A percentile compares a stretch with the other conserved stretches of the same genome.
Conservation (phyloP, 192 early-diverging fungal species). For the Entrophospora sp. region DNA sequence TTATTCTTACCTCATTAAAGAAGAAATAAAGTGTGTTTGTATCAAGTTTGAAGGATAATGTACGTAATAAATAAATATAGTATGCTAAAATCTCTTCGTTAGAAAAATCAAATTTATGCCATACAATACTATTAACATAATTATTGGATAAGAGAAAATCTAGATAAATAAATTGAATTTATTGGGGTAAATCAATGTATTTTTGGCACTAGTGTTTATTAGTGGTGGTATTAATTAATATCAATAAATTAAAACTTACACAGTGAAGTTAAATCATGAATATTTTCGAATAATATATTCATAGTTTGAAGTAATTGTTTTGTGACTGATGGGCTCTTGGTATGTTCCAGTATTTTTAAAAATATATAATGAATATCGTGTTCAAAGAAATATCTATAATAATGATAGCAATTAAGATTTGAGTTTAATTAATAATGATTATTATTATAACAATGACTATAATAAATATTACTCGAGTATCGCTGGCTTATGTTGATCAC, state of each 20-base stretch:
- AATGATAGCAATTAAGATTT: neutral
- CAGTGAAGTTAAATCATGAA: slow-evolving; percentile 31
- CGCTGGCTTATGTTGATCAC: neutral
- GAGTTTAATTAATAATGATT: neutral
- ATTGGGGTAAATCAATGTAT: neutral
- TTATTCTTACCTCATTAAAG: slow-evolving; percentile 38
- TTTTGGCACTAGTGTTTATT: no score
- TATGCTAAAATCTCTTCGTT: slow-evolving; percentile 62
- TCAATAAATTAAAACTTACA: slow-evolving; percentile 36
- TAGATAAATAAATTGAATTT: neutral
- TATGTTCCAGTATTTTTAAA: slow-evolving; percentile 26
- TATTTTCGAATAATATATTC: slow-evolving; percentile 49
- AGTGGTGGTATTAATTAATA: no score
- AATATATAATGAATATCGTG: slow-evolving; percentile 27
- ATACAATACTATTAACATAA: slow-evolving; percentile 64
- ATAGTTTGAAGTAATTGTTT: slow-evolving; percentile 40
- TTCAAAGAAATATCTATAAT: slow-evolving; percentile 34
- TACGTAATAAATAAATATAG: slow-evolving; percentile 63
- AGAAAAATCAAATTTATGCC: slow-evolving; percentile 43
- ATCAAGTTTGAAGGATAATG: slow-evolving; percentile 56
- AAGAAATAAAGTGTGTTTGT: slow-evolving; percentile 55
- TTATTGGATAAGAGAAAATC: slow-evolving; percentile 63
- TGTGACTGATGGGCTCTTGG: slow-evolving; percentile 24
- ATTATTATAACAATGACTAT: neutral
- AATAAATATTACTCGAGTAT: slow-evolving; percentile 1